Evolutionary conservation across 768 basidiomycete genomes (phyloP).

Genomic region (Boletus fagicola): DNA sequence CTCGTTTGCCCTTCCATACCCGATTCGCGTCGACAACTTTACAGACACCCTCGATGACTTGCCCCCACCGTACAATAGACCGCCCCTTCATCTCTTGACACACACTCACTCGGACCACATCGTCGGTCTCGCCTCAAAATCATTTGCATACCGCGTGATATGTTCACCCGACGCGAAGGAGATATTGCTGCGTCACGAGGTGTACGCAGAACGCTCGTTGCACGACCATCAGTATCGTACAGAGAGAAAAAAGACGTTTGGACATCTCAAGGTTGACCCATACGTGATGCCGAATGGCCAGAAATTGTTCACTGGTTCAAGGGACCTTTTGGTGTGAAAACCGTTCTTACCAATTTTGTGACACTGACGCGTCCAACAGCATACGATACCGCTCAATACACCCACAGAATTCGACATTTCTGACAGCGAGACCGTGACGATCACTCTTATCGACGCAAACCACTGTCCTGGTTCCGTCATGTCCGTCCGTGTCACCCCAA

Average conservation of each 20-base stretch:
- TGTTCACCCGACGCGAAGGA: conserved; percentile 85
- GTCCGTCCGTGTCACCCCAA: conserved; percentile 40
- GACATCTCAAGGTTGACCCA: conserved; percentile 64
- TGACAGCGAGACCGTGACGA: conserved; percentile 54
- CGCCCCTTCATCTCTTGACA: conserved; percentile 69
- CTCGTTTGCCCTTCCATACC: conserved; percentile 75
- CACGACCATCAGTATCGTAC: conserved; percentile 40
- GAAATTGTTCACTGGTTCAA: conserved; percentile 48
- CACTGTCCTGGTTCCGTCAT: conserved; percentile 95
- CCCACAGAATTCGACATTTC: conserved; percentile 63
- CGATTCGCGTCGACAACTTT: conserved; percentile 87
- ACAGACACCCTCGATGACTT: conserved; percentile 39
- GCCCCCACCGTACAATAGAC: conserved; percentile 33
- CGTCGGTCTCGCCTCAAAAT: conserved; percentile 68
- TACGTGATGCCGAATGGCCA: conserved; percentile 45
- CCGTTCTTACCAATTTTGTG: background rate
- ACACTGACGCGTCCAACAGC: conserved; percentile 37
- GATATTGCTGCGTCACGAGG: conserved; percentile 80
- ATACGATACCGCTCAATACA: conserved; percentile 55
- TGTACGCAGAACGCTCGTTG: conserved; percentile 60
- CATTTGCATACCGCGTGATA: conserved; percentile 68
- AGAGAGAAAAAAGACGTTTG: conserved; percentile 49
- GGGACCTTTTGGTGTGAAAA: conserved; percentile 48
- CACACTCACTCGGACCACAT: conserved; percentile 93
- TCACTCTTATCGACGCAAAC: conserved; percentile 88